Percentiles rank a stretch among this genome's conserved stretches.
Evolutionary conservation across 2,329 filamentous ascomycete species (phyloP).

Genomic region (Aspergillus ibericus): DNA sequence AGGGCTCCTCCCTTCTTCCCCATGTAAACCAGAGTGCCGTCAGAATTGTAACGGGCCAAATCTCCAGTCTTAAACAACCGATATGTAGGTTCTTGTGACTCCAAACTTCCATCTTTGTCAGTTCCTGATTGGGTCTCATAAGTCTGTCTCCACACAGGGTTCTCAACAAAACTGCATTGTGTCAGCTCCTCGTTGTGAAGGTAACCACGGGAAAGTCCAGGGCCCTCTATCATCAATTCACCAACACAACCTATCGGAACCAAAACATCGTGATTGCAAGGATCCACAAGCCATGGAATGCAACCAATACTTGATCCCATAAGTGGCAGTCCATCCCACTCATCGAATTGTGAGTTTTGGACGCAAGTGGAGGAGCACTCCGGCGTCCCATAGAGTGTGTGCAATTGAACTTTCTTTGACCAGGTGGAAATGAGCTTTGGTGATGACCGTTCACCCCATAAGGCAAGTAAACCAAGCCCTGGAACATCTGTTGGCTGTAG

Average conservation of each 20-base stretch:
- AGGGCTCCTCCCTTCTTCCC: constrained; percentile 29
- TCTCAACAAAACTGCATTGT: constrained; percentile 52
- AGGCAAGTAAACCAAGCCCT: constrained; percentile 22
- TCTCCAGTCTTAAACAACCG: constrained; percentile 41
- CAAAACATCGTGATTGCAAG: constrained; percentile 25
- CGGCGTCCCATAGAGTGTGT: constrained; percentile 21
- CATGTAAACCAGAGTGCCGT: constrained; percentile 36
- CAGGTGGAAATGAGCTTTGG: constrained; percentile 2
- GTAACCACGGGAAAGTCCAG: constrained; percentile 59
- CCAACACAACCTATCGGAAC: constrained; percentile 37
- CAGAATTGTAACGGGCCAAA: constrained; percentile 38
- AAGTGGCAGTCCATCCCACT: not conserved
- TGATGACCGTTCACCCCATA: constrained; percentile 22
- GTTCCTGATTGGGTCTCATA: not conserved
- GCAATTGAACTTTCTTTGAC: constrained; percentile 15
- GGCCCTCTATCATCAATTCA: constrained; percentile 32
- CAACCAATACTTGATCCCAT: constrained; percentile 30
- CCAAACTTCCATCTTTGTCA: constrained; percentile 22
- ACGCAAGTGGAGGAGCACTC: constrained; percentile 29
- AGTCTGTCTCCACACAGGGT: constrained; percentile 25
- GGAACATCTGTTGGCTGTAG: constrained; percentile 31
- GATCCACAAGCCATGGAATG: constrained; percentile 37
- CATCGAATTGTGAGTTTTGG: constrained; percentile 7
- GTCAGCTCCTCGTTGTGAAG: constrained; percentile 56
- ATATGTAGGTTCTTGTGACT: not conserved